phyloP scores from a whole-genome alignment of 2,329 filamentous ascomycete species.

The Fusarium sp. region DNA sequence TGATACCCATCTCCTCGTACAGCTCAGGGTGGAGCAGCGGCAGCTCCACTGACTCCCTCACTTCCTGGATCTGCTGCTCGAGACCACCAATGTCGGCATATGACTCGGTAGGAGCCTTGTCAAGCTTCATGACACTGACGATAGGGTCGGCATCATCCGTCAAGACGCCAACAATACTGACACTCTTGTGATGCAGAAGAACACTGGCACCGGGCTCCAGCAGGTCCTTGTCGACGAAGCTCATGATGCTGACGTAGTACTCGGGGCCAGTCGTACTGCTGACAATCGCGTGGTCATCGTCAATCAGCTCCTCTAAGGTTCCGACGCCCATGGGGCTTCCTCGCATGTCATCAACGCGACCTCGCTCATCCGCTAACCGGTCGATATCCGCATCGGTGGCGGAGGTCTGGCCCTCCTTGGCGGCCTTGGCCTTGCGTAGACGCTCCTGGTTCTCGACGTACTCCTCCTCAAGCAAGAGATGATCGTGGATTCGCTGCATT shows the following conservation, averaged over 20 bases:
- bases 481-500: constrained; percentile 99
- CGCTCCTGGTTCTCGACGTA: constrained; percentile 99
- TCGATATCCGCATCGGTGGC: constrained; percentile 81
- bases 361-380: constrained; percentile 92
- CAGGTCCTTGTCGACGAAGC: constrained; percentile 98
- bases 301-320: constrained; percentile 97
- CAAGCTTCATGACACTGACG: constrained; percentile 98
- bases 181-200: constrained; percentile 95
- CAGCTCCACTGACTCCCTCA: constrained; percentile 95
- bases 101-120: constrained; percentile 97
- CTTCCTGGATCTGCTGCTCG: constrained; percentile 96
- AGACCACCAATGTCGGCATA: constrained; percentile 98
- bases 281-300: constrained; percentile 98
- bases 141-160: constrained; percentile 96
- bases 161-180: constrained; percentile 96
- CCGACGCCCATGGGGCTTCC: constrained; percentile 99
- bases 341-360: constrained; percentile 97
- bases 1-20: constrained; percentile 99
- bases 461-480: constrained; percentile 95
- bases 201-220: constrained; percentile 97
- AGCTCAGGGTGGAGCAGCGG: constrained; percentile 95
- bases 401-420: constrained; percentile 74
- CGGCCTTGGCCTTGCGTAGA: constrained; percentile 89
- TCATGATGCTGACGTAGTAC: constrained; percentile 99
- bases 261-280: constrained; percentile 97